Conservation (phyloP, 108 stramenopile genomes). For the Epithemia pelagica region DNA sequence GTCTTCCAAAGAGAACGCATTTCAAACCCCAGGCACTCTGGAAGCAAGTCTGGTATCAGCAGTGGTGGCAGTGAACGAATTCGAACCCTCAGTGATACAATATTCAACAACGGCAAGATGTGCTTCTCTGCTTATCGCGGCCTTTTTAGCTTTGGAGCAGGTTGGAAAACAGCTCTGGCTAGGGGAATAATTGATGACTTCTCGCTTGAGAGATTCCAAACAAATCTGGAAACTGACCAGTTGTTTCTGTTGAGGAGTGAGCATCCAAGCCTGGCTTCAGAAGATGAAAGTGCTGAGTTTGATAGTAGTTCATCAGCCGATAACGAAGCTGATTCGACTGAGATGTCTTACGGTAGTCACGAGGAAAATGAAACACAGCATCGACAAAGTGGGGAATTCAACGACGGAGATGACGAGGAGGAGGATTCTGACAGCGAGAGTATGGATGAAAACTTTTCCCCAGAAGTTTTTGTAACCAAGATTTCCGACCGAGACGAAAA, state of each 20-base stretch:
- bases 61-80: slow-evolving; percentile 26
- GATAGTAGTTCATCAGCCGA: neutral
- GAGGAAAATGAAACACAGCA: neutral
- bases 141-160: slow-evolving; percentile 45
- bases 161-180: slow-evolving; percentile 52
- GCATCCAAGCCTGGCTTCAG: neutral
- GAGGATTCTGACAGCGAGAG: neutral
- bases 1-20: slow-evolving; percentile 40
- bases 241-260: neutral
- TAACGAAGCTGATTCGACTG: neutral
- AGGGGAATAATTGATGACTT: slow-evolving; percentile 43
- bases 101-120: slow-evolving; percentile 25
- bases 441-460: neutral
- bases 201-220: slow-evolving; percentile 2
- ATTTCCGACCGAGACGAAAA: neutral
- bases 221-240: neutral
- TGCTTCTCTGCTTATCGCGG: slow-evolving; percentile 9
- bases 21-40: slow-evolving; percentile 7
- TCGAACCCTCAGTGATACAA: slow-evolving; percentile 52
- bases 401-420: neutral
- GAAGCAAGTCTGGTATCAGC: slow-evolving; percentile 14
- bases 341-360: neutral
- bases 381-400: neutral
- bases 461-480: neutral
- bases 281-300: slow-evolving; percentile 4